These are phyloP conservation scores for Dujonia santamariae DNA, from an alignment of 1,139 yeast genomes.

Conservation along the genomic window DNA sequence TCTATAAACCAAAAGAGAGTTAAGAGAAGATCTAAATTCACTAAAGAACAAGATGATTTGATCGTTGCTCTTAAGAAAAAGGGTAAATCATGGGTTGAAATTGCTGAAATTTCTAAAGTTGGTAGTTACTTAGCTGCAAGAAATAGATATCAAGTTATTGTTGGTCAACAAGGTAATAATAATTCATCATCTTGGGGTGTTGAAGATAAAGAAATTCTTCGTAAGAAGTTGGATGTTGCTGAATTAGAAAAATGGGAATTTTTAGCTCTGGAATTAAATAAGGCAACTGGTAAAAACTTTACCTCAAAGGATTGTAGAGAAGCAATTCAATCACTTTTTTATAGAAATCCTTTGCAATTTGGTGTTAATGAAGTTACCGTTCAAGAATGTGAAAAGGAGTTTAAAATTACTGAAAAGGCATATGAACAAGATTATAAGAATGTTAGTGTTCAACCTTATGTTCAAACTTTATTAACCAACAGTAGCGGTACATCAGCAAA, in stretches of 20 bases:
- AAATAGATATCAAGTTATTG: slow-evolving; percentile 74
- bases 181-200: slow-evolving; percentile 64
- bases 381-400: slow-evolving; percentile 36
- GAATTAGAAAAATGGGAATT: slow-evolving; percentile 71
- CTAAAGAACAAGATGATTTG: slow-evolving; percentile 64
- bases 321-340: slow-evolving; percentile 50
- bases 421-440: slow-evolving; percentile 21
- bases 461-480: slow-evolving; percentile 3
- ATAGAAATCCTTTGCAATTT: slow-evolving; percentile 55
- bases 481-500: slow-evolving; percentile 2
- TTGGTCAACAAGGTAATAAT: slow-evolving; percentile 78
- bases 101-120: slow-evolving; percentile 64
- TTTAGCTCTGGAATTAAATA: slow-evolving; percentile 58
- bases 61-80: slow-evolving; percentile 59
- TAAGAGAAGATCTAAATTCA: slow-evolving; percentile 62
- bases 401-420: slow-evolving; percentile 35
- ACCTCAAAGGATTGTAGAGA: slow-evolving; percentile 56
- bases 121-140: slow-evolving; percentile 73
- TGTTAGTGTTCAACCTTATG: slow-evolving; percentile 8
- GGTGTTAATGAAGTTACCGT: slow-evolving; percentile 50
- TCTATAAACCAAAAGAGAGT: slow-evolving; percentile 34
- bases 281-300: slow-evolving; percentile 55
- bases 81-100: slow-evolving; percentile 73
- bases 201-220: slow-evolving; percentile 54
- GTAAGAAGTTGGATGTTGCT: slow-evolving; percentile 58